Base-by-base conservation (phyloP, 2,329 filamentous ascomycete species). In the Cladophialophora exuberans region DNA sequence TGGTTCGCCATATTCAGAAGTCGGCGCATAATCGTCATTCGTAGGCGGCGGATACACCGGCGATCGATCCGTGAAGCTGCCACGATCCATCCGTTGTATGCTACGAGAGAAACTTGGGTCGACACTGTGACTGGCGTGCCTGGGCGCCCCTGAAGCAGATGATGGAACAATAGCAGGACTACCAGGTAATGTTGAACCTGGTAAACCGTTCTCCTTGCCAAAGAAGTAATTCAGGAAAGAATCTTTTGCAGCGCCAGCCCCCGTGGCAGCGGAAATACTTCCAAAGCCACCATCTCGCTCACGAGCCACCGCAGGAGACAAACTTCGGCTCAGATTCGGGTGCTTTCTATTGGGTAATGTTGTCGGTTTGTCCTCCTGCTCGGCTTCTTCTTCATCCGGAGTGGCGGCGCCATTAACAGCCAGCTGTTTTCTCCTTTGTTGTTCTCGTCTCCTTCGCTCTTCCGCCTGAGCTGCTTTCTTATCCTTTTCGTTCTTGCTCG, bases 201-300 rank as follows among this genome's bases (percentile, higher is more conserved):
- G 75, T 26, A 79, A 73, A 33, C 83, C 79, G 42, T 89, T 89
- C 59, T 99, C 94, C 70, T 99, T 97, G 65, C 94, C 92, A 67
- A 99, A 99, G 75, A 99, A 99, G 74, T 99, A 99, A 74, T 93
- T 97, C 59, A 99, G 74, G 78, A 99, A 99, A 0, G 91, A 95
- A 73, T 99, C 94, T 59, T 87, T 84, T 35, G 89, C 84, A 57
- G 77, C 82, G 53, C 86, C 85, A 45, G 71, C 3, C 77, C 35
- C 76, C 61, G 84, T 82, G 22, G 83, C 83, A 60, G 91, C 74
- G 9, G 84, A 77, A 59, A 91, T 80, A 60, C 80, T 81, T 50
- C 73, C 71, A 2, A 78, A 69, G 42, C 85, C 85, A 65, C 87
- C 87, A 66, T 90, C 84, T 38, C 76, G 69, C 33, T 70, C 70